These are phyloP conservation scores for Bruguiera sexangula DNA, from an alignment of 345 rosid species.

Conservation along the genomic window DNA sequence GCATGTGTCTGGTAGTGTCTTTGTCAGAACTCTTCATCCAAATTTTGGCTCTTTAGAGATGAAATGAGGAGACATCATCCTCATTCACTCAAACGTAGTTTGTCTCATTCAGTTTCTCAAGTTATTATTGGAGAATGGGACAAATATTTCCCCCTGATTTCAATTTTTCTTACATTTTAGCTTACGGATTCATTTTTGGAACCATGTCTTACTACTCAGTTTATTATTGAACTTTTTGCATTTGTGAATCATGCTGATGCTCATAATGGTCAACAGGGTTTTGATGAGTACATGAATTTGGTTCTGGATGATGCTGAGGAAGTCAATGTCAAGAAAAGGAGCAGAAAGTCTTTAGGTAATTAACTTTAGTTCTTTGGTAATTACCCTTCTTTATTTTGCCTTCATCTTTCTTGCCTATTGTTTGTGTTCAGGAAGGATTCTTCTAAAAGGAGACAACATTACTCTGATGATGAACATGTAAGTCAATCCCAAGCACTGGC, in stretches of 20 bases:
- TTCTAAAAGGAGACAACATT: slow-evolving; percentile 89
- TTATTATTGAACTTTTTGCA: background rate
- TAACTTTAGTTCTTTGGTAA: background rate
- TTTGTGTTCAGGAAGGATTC: slow-evolving; percentile 65
- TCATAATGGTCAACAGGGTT: slow-evolving; percentile 50
- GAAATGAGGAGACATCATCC: too few relatives aligned
- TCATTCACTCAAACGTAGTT: too few relatives aligned
- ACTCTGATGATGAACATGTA: slow-evolving; percentile 92
- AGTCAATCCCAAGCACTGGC: slow-evolving; percentile 13
- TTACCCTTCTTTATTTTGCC: background rate
- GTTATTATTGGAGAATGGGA: too few relatives aligned
- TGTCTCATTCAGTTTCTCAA: too few relatives aligned
- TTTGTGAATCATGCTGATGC: background rate
- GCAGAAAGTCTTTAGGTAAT: slow-evolving; percentile 73
- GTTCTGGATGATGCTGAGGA: slow-evolving; percentile 97
- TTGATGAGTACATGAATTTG: slow-evolving; percentile 96
- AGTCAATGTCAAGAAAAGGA: slow-evolving; percentile 82
- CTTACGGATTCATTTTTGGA: too few relatives aligned
- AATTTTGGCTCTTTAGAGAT: too few relatives aligned
- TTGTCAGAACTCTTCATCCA: too few relatives aligned
- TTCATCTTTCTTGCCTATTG: background rate
- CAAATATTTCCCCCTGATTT: too few relatives aligned
- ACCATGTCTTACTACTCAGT: too few relatives aligned
- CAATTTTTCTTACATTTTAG: too few relatives aligned
- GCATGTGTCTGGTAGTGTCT: too few relatives aligned